These are phyloP conservation scores for Nicotiana benthamiana DNA, from an alignment of 257 asterid species.

Conservation along the genomic window DNA sequence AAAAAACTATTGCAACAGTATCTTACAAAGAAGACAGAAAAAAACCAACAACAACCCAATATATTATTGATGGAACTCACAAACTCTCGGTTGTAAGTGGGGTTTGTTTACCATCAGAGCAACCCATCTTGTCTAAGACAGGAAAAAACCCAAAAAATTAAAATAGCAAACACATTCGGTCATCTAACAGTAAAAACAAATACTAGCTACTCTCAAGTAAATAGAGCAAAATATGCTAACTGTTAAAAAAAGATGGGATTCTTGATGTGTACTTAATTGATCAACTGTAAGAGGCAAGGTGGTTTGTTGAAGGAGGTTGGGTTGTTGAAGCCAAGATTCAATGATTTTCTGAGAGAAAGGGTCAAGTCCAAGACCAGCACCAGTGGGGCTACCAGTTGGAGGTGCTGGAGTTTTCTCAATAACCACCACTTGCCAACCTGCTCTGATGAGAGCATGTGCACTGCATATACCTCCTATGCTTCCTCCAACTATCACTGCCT, in stretches of 20 bases:
- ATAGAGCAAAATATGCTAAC: not conserved
- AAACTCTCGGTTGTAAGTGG: too few relatives aligned
- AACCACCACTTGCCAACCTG: constrained; percentile 80
- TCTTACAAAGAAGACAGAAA: not conserved
- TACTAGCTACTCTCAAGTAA: not conserved
- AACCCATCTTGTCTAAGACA: too few relatives aligned
- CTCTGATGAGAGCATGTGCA: constrained; percentile 60
- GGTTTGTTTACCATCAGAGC: too few relatives aligned
- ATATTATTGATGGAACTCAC: too few relatives aligned
- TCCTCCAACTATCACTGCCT: constrained; percentile 80
- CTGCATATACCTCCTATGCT: constrained; percentile 74
- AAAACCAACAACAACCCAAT: too few relatives aligned
- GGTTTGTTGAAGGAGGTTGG: constrained; percentile 25
- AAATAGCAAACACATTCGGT: too few relatives aligned
- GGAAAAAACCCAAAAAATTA: not conserved
- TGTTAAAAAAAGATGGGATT: not conserved
- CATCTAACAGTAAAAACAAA: too few relatives aligned
- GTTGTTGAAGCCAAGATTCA: constrained; percentile 41
- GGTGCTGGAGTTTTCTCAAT: constrained; percentile 69
- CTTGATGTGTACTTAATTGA: constrained; percentile 32
- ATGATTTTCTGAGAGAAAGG: constrained; percentile 35
- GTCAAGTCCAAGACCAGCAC: constrained; percentile 83
- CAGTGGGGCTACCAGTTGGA: constrained; percentile 64
- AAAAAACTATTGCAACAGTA: not conserved
- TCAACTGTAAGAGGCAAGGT: constrained; percentile 57